A percentile compares a stretch with the other conserved stretches of the same genome.
Conservation (phyloP, 2,329 filamentous ascomycete species). For the Paracamarosporium sp. region DNA sequence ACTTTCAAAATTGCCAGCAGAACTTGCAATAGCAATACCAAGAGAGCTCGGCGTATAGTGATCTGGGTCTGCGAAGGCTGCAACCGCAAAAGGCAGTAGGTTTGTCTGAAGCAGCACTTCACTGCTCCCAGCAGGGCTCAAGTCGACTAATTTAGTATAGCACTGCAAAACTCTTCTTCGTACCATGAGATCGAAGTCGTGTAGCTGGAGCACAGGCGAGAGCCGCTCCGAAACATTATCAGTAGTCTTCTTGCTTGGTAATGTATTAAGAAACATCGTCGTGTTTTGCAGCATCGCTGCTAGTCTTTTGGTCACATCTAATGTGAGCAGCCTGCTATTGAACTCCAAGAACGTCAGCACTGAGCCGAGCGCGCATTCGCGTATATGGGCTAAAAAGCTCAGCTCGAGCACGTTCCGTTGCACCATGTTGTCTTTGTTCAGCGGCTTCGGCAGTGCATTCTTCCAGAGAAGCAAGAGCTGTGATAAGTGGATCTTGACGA, state of each 20-base stretch:
- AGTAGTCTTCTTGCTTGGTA: conserved; percentile 82
- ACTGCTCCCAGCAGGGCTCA: conserved; percentile 82
- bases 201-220: conserved; percentile 83
- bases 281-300: conserved; percentile 96
- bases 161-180: conserved; percentile 92
- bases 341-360: conserved; percentile 92
- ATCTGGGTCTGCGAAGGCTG: conserved; percentile 91
- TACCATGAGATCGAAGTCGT: conserved; percentile 92
- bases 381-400: conserved; percentile 90
- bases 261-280: conserved; percentile 81
- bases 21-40: conserved; percentile 89
- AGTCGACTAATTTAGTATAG: conserved; percentile 87
- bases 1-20: conserved; percentile 87
- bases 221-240: conserved; percentile 87
- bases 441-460: conserved; percentile 90
- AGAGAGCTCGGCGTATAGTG: conserved; percentile 84
- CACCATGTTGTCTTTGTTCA: conserved; percentile 89
- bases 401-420: conserved; percentile 85
- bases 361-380: conserved; percentile 91
- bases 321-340: conserved; percentile 88
- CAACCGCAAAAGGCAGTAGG: conserved; percentile 84
- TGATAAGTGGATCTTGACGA: conserved; percentile 97
- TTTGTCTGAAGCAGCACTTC: conserved; percentile 92
- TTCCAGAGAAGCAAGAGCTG: conserved; percentile 96
- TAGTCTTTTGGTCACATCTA: conserved; percentile 92